Conservation (phyloP, 2,329 filamentous ascomycete genomes). For the Pleomassaria siparia region DNA sequence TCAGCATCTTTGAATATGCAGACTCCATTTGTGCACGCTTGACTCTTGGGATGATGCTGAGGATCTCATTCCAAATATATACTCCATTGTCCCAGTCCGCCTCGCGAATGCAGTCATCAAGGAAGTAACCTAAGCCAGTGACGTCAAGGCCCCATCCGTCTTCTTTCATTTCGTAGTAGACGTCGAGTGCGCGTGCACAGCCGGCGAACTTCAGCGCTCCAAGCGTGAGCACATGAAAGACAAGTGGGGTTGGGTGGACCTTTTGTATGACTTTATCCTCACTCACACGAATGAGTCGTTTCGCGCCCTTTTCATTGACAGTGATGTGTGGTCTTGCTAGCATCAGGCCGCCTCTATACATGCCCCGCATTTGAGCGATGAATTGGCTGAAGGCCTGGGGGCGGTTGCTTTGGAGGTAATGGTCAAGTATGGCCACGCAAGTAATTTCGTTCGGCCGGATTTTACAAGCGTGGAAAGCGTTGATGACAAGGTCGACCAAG, state of each 20-base stretch:
- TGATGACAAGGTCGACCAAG: conserved; percentile 33
- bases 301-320: conserved; percentile 35
- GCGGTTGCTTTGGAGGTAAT: conserved; percentile 39
- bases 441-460: conserved; percentile 51
- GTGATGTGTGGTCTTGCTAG: conserved; percentile 42
- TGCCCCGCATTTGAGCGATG: conserved; percentile 47
- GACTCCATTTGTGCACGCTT: conserved; percentile 24
- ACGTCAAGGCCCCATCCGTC: conserved; percentile 51
- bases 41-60: conserved; percentile 26
- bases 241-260: conserved; percentile 47
- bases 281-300: conserved; percentile 27
- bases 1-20: conserved; percentile 37
- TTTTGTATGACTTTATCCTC: conserved; percentile 45
- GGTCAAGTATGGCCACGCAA: conserved; percentile 43
- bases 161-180: conserved; percentile 46
- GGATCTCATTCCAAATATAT: conserved; percentile 49
- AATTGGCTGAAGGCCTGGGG: conserved; percentile 40
- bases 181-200: conserved; percentile 46
- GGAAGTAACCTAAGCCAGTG: conserved; percentile 40
- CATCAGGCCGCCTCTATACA: conserved; percentile 38
- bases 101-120: conserved; percentile 45
- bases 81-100: conserved; percentile 39
- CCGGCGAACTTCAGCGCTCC: conserved; percentile 49
- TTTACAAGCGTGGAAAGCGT: conserved; percentile 37
- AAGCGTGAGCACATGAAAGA: conserved; percentile 45